Conservation (phyloP, 257 asterid species). For the Nicotiana knightiana region DNA sequence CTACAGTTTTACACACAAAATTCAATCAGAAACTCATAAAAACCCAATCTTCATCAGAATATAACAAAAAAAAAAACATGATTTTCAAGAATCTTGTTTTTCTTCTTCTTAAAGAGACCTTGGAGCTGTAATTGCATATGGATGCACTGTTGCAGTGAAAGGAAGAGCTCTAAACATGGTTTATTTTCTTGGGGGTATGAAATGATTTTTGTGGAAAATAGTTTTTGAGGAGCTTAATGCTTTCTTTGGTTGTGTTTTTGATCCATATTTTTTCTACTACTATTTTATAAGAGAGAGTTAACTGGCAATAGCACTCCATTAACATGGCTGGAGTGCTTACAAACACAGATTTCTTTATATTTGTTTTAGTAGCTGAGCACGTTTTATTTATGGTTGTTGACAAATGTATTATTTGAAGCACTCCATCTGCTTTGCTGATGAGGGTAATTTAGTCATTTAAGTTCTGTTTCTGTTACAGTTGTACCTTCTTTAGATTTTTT, state of each 20-base stretch:
- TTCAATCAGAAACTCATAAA: not conserved
- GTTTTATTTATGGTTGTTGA: too few species aligned
- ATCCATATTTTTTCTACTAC: too few species aligned
- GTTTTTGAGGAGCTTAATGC: not conserved
- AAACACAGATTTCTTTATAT: too few species aligned
- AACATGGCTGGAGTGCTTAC: too few species aligned
- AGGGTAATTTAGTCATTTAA: too few species aligned
- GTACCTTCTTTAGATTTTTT: too few species aligned
- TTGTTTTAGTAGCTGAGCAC: too few species aligned
- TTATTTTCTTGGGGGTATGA: not conserved
- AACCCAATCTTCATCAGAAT: not conserved
- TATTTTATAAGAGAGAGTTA: too few species aligned
- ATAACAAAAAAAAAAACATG: not conserved
- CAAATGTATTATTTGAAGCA: too few species aligned
- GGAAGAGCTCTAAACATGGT: conserved; percentile 34
- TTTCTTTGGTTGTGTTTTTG: not conserved
- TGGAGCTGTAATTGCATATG: conserved; percentile 26
- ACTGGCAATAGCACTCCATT: too few species aligned
- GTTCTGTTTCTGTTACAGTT: too few species aligned
- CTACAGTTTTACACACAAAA: conserved; percentile 31
- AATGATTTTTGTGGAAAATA: not conserved
- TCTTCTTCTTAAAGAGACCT: conserved; percentile 11
- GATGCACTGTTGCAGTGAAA: conserved; percentile 18
- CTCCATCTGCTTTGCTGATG: too few species aligned
- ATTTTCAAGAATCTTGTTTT: not conserved